Conservation (phyloP, 2,329 filamentous ascomycete genomes). For the Epichloe sp. region DNA sequence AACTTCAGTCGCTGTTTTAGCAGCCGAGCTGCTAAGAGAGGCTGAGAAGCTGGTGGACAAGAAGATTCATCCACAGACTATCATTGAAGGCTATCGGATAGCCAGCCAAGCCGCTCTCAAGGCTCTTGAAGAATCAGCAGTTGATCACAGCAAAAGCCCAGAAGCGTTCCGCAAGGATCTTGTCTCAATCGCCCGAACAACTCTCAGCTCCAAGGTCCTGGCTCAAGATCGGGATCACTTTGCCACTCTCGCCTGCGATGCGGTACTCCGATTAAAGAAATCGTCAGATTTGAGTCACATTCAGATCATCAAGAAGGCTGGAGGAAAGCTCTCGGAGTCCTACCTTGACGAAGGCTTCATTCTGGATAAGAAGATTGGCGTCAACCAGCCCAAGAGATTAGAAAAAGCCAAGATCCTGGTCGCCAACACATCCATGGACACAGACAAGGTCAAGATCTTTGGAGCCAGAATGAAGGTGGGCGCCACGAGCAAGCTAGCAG, state of each 20-base stretch:
- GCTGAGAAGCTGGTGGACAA: constrained; percentile 94
- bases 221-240: constrained; percentile 91
- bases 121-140: constrained; percentile 70
- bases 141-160: constrained; percentile 76
- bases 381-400: constrained; percentile 93
- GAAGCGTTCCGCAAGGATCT: constrained; percentile 83
- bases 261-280: constrained; percentile 76
- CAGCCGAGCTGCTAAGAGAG: constrained; percentile 87
- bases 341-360: constrained; percentile 98
- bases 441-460: constrained; percentile 99
- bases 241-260: constrained; percentile 76
- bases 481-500: constrained; percentile 92
- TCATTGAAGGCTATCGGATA: constrained; percentile 98
- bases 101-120: constrained; percentile 78
- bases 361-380: constrained; percentile 96
- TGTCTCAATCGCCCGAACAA: constrained; percentile 81
- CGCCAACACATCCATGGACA: constrained; percentile 98
- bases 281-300: constrained; percentile 94
- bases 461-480: constrained; percentile 93
- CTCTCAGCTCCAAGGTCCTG: constrained; percentile 92
- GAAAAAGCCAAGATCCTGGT: constrained; percentile 98
- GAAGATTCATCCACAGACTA: constrained; percentile 98
- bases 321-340: constrained; percentile 92
- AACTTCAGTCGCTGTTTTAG: constrained; percentile 91
- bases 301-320: constrained; percentile 98